These are phyloP conservation scores for Flueggea neowawraea DNA, from an alignment of 441 rosid genomes.

Conservation along the genomic window DNA sequence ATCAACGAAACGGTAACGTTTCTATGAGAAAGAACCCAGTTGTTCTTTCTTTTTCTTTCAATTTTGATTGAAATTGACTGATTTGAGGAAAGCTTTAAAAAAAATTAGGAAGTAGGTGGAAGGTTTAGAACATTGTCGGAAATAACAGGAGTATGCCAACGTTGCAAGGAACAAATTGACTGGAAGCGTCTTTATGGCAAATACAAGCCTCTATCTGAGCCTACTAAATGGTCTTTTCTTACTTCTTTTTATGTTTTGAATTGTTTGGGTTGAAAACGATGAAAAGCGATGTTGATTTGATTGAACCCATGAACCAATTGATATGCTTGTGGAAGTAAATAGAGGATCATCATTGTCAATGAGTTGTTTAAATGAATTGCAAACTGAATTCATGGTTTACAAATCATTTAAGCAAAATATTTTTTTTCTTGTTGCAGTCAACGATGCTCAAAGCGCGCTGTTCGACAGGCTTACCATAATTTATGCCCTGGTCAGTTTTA, in stretches of 20 bases:
- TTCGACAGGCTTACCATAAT: constrained; percentile 94
- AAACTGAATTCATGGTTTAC: background rate
- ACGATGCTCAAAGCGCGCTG: too few relatives aligned
- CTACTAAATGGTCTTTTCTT: constrained; percentile 68
- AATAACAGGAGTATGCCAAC: constrained; percentile 79
- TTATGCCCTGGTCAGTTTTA: constrained; percentile 66
- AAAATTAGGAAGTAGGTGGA: constrained; percentile 80
- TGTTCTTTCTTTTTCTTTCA: too few relatives aligned
- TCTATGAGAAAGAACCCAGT: too few relatives aligned
- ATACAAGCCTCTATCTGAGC: constrained; percentile 70
- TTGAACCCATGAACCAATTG: too few relatives aligned
- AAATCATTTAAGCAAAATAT: too few relatives aligned
- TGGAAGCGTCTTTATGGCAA: constrained; percentile 96
- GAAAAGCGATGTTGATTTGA: too few relatives aligned
- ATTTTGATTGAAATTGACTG: too few relatives aligned
- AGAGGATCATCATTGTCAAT: background rate
- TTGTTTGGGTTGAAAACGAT: background rate
- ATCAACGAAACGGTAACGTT: constrained; percentile 74
- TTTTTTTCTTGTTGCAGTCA: background rate
- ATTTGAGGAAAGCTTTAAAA: background rate
- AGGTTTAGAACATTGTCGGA: constrained; percentile 64
- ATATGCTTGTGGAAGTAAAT: background rate
- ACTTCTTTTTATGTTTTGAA: background rate
- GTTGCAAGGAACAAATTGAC: constrained; percentile 88
- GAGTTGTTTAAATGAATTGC: background rate